These are phyloP conservation scores for Grifola frondosa DNA, from an alignment of 1,284 basidiomycete species.

Conservation along the genomic window DNA sequence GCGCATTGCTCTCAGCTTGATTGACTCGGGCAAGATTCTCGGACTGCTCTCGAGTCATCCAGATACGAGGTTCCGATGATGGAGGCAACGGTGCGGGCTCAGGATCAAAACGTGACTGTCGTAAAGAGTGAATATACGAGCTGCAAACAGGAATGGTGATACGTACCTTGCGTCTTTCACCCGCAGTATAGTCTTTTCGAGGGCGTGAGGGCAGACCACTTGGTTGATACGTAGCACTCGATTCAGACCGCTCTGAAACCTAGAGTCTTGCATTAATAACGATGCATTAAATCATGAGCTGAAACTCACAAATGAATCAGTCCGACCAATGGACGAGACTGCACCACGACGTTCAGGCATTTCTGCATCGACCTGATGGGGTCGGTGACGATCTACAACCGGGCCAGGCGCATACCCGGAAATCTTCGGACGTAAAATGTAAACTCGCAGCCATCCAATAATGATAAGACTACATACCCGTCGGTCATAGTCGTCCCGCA, in stretches of 20 bases:
- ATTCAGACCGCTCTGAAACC: too few species aligned
- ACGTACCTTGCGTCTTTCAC: conserved; percentile 16
- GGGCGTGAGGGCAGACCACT: background rate
- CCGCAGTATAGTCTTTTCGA: background rate
- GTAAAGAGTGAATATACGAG: background rate
- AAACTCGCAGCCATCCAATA: too few species aligned
- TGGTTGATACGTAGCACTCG: conserved; percentile 8
- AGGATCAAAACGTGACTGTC: conserved; percentile 12
- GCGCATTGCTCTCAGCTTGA: conserved; percentile 1
- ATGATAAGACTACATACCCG: too few species aligned
- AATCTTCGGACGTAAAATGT: too few species aligned
- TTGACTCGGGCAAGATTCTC: conserved; percentile 3
- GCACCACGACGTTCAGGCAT: too few species aligned
- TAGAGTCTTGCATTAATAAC: too few species aligned
- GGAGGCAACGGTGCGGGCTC: background rate
- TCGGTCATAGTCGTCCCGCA: background rate
- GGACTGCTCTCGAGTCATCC: conserved; percentile 20
- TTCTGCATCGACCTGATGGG: too few species aligned
- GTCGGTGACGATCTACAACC: too few species aligned
- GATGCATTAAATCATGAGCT: background rate
- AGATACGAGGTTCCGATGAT: conserved; percentile 11
- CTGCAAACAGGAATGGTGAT: too few species aligned
- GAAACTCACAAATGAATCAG: too few species aligned
- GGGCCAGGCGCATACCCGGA: too few species aligned
- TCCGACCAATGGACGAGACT: too few species aligned